Evolutionary conservation across 179 eudicot species (phyloP), one percentile per base, ranked within the genome.

Genomic region (Silene vulgaris): DNA sequence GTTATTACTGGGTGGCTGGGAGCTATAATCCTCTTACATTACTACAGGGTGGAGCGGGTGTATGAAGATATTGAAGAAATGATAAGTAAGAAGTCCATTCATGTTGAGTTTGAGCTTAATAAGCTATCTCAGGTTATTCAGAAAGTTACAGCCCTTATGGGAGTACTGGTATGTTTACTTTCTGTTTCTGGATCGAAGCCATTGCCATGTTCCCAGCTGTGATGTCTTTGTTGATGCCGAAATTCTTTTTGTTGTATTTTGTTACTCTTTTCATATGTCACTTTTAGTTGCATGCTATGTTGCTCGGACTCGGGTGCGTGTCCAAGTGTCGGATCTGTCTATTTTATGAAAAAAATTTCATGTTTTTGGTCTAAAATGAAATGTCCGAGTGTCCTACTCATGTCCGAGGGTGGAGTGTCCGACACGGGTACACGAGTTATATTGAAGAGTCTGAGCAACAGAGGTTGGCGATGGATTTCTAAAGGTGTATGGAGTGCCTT

Each of bases 61-160:
- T 96, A 90, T 65, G 90, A 87, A 57, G 98, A 89, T 78, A 93
- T 96, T 77, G 82, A 80, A 48, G 74, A 69, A 63, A 90, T 89
- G 78, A 78, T 91, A 66, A 72, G 5, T 26, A 84, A 83, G 48
- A 83, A 78, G 87, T 73, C 75, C 73, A 78, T 93, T 74, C 82
- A 75, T 76, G 45, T 19, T 54, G 92, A 90, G 64, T 78, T 96
- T 78, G 85, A 78, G 57, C 82, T 96, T 84, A 82, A 69, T 78
- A 93, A 90, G 84, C 84, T 96, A 84, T 76, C 97, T 50, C 89
- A 84, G 80, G 93, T 96, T 60, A 93, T 93, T 65, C 89, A 90
- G 81, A 90, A 92, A 85, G 89, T 96, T 66, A 89, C 96, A 3
- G 97, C 96, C 68, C 84, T 96, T 64, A 87, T 89, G 90, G 99